Evolutionary conservation across 768 basidiomycete genomes (phyloP), one percentile per base, ranked within the genome.

Genomic region (Vararia minispora): DNA sequence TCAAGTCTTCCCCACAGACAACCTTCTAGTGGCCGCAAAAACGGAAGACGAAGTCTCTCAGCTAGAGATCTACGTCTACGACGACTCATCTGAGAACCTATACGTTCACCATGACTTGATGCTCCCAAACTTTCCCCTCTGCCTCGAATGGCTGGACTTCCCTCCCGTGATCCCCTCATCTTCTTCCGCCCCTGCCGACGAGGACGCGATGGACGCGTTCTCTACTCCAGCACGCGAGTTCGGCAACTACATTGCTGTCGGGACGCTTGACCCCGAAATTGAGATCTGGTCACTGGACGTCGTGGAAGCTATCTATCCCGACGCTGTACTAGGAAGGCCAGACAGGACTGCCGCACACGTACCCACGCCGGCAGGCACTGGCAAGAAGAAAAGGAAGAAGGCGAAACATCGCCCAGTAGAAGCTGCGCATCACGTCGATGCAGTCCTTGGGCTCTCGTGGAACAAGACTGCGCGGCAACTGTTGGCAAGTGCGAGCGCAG

Each of bases 111-210:
- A 99, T 60, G 95, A 99, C 58, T 71, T 97, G 57, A 88, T 99
- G 79, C 74, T 99, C 22, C 91, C 94, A 46, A 89, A 88, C 47
- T 91, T 97, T 60, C 95, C 95, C 7, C 80, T 99, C 42, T 98
- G 94, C 52, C 84, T 99, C 41, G 95, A 99, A 68, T 99, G 95
- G 95, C 79, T 97, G 42, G 88, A 98, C 57, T 97, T 90, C 59
- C 74, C 81, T n/a, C 86, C 89, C 17, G 60, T 52, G 14, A 49
- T 53, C 28, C 49, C 78, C 43, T 62, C 79, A 40, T 57, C 68
- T 20, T 65, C 66, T 18, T 62, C 42, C 45, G 58, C 49, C 42
- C 58, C 37, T 37, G 54, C 16, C 51, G 58, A 12, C 55, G 57
- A 30, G 45, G 57, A 41, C 40, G 52, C 37, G 1, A 31, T 28